phyloP scores from a whole-genome alignment of 768 basidiomycete species.

The Leccinum aurantiacum region DNA sequence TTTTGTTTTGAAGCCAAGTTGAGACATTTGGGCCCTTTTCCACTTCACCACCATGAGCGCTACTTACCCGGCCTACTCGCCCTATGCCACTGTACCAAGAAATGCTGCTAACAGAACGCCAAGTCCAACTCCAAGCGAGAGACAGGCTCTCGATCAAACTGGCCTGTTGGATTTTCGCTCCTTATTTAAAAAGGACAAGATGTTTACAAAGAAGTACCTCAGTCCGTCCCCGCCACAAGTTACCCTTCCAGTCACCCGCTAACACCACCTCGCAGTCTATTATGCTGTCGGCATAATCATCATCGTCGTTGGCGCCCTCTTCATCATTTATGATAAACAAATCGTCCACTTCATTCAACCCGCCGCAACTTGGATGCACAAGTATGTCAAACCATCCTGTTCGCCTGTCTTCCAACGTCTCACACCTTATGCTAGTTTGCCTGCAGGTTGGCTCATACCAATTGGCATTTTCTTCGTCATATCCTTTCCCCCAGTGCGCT shows the following conservation, averaged over 20 bases:
- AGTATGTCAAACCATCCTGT: constrained; percentile 25
- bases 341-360: constrained; percentile 50
- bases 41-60: background rate
- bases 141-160: constrained; percentile 40
- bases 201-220: constrained; percentile 56
- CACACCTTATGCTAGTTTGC: constrained; percentile 38
- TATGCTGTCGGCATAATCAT: constrained; percentile 51
- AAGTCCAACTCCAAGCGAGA: constrained; percentile 65
- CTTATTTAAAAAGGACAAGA: constrained; percentile 46
- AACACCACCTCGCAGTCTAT: constrained; percentile 35
- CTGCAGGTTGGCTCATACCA: constrained; percentile 72
- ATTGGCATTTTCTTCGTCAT: constrained; percentile 81
- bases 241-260: background rate
- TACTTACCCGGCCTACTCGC: background rate
- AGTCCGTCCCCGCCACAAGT: constrained; percentile 40
- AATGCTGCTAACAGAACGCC: constrained; percentile 43
- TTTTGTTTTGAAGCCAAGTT: background rate
- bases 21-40: background rate
- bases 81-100: background rate
- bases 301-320: constrained; percentile 48
- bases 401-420: background rate
- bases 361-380: constrained; percentile 45
- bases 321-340: constrained; percentile 63
- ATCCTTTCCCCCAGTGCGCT: constrained; percentile 76
- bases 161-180: constrained; percentile 47